Evolutionary conservation across 495 filamentous ascomycete genomes (phyloP).

Genomic region (Aspergillus funiculosus): DNA sequence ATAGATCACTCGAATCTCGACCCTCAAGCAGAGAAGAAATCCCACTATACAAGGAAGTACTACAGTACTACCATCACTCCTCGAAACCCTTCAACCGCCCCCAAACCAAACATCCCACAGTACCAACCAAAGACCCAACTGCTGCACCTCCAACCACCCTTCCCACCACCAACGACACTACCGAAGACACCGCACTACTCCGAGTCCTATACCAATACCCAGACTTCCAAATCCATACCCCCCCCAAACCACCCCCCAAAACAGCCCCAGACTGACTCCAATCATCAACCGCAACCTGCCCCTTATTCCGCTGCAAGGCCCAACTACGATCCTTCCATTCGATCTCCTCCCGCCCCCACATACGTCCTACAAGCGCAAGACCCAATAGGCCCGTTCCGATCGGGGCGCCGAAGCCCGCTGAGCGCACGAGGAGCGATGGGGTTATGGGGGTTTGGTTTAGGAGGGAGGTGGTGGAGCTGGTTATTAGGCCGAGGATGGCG

Average conservation of each 20-base stretch:
- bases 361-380: slow-evolving; percentile 36
- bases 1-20: no score
- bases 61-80: no score
- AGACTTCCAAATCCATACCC: no score
- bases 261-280: slow-evolving; percentile 39
- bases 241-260: slow-evolving; percentile 24
- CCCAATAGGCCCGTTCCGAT: slow-evolving; percentile 26
- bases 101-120: slow-evolving; percentile 26
- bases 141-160: slow-evolving; percentile 30
- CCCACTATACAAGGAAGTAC: no score
- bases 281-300: slow-evolving; percentile 49
- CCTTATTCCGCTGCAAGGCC: slow-evolving; percentile 49
- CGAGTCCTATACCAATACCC: no score
- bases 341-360: slow-evolving; percentile 51
- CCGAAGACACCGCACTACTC: slow-evolving; percentile 8
- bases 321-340: slow-evolving; percentile 60
- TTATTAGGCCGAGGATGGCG: slow-evolving; percentile 34
- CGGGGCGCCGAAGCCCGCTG: slow-evolving; percentile 24
- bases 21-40: no score
- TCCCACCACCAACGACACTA: slow-evolving; percentile 24
- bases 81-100: no score
- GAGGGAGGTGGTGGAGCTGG: slow-evolving; percentile 13
- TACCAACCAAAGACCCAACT: slow-evolving; percentile 33
- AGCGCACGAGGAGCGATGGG: slow-evolving; percentile 29
- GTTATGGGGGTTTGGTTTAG: slow-evolving; percentile 13